Evolutionary conservation across 2,329 filamentous ascomycete genomes (phyloP).

Genomic region (Teratosphaeria nubilosa): DNA sequence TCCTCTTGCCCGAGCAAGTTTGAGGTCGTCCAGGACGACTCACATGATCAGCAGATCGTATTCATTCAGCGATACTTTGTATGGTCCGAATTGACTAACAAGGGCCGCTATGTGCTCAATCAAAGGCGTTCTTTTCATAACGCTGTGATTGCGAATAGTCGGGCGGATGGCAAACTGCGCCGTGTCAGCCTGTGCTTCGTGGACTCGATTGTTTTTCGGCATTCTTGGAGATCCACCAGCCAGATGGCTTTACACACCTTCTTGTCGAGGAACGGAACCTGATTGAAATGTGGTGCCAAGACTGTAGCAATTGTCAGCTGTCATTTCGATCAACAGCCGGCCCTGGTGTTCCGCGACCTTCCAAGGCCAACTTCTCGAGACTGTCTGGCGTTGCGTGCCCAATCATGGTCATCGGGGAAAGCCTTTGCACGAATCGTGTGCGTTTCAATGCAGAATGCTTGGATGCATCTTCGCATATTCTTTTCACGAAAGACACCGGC

Average conservation of each 20-base stretch:
- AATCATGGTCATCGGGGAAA: slow-evolving; percentile 50
- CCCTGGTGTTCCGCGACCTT: slow-evolving; percentile 9
- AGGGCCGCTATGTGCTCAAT: slow-evolving; percentile 61
- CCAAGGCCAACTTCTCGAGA: slow-evolving; percentile 52
- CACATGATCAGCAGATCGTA: slow-evolving; percentile 65
- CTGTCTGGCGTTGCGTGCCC: slow-evolving; percentile 61
- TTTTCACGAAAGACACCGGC: slow-evolving; percentile 50
- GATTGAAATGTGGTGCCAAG: slow-evolving; percentile 54
- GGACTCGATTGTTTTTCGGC: background rate
- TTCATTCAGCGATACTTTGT: slow-evolving; percentile 68
- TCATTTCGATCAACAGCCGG: background rate
- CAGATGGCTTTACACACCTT: slow-evolving; percentile 35
- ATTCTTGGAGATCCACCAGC: background rate
- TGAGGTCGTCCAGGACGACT: background rate
- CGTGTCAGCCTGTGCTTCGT: background rate
- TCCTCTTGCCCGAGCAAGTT: background rate
- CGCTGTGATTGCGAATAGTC: slow-evolving; percentile 63
- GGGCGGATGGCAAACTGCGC: slow-evolving; percentile 74
- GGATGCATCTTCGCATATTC: slow-evolving; percentile 47
- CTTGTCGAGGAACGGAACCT: slow-evolving; percentile 35
- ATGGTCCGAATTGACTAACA: slow-evolving; percentile 47
- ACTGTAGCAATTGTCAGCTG: slow-evolving; percentile 31
- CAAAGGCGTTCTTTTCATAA: slow-evolving; percentile 55
- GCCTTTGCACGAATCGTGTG: slow-evolving; percentile 49
- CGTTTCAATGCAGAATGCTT: slow-evolving; percentile 39